These are phyloP conservation scores for Tolypocladium album DNA, from an alignment of 2,329 filamentous ascomycete genomes.

Conservation along the genomic window DNA sequence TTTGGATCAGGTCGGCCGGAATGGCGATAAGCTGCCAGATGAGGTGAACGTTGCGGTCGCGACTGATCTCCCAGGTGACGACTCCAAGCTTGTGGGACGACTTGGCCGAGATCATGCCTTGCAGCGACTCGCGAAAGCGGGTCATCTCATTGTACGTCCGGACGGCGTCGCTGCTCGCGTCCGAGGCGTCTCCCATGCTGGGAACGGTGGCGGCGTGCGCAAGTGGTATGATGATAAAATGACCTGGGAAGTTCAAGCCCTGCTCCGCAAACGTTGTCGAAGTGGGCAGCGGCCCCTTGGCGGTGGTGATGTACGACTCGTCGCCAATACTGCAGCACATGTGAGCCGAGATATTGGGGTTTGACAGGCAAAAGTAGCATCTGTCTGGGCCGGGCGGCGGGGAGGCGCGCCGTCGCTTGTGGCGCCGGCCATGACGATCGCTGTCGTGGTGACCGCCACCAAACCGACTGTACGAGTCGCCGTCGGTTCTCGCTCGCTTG, in stretches of 20 bases:
- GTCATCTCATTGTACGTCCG: conserved; percentile 72
- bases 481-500: conserved; percentile 44
- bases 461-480: conserved; percentile 46
- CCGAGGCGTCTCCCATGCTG: conserved; percentile 46
- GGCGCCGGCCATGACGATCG: conserved; percentile 29
- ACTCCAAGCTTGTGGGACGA: conserved; percentile 56
- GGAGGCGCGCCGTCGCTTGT: conserved; percentile 33
- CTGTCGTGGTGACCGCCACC: conserved; percentile 33
- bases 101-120: conserved; percentile 60
- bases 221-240: conserved; percentile 86
- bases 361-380: conserved; percentile 95
- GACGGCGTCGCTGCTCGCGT: conserved; percentile 41
- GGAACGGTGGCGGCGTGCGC: conserved; percentile 68
- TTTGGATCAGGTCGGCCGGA: conserved; percentile 52
- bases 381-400: conserved; percentile 61
- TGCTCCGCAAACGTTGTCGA: conserved; percentile 53
- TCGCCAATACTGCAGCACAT: conserved; percentile 85
- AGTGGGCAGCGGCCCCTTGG: conserved; percentile 79
- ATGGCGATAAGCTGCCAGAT: conserved; percentile 93
- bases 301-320: conserved; percentile 79
- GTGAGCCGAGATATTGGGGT: conserved; percentile 72
- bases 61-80: conserved; percentile 88
- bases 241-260: conserved; percentile 64
- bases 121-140: conserved; percentile 64
- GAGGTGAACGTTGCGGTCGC: conserved; percentile 68